These are phyloP conservation scores for Erysimum pusillum DNA, from an alignment of 441 rosid species.

Conservation along the genomic window DNA sequence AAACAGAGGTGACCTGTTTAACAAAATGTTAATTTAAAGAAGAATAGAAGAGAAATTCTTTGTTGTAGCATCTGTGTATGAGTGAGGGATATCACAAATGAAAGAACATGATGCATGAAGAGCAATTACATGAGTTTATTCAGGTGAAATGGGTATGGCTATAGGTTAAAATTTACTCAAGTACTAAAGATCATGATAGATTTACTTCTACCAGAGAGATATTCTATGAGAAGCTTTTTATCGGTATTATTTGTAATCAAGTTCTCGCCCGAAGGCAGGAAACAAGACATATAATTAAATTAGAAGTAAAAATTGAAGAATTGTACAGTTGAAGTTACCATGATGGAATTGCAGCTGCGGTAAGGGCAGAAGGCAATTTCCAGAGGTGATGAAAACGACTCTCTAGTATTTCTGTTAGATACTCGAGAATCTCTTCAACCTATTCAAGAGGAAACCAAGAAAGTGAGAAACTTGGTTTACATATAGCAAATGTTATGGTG, in stretches of 20 bases:
- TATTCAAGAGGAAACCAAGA: constrained; percentile 37
- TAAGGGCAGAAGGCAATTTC: constrained; percentile 68
- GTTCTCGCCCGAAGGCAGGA: neutral
- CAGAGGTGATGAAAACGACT: constrained; percentile 61
- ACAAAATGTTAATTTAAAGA: no score
- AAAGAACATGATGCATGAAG: constrained; percentile 19
- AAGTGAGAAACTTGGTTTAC: constrained; percentile 26
- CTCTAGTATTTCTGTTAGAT: constrained; percentile 56
- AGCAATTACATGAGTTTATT: neutral
- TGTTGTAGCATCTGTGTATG: neutral
- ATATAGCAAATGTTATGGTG: neutral
- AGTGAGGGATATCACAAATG: neutral
- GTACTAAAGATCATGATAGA: neutral
- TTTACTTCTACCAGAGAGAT: neutral
- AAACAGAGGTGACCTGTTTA: constrained; percentile 71
- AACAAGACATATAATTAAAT: neutral
- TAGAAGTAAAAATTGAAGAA: neutral
- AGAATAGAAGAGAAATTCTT: no score
- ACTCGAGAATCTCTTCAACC: constrained; percentile 70
- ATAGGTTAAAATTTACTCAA: neutral
- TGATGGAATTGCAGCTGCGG: constrained; percentile 72
- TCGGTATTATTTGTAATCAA: constrained; percentile 5
- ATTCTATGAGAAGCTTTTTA: neutral
- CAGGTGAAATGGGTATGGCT: neutral
- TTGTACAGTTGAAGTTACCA: constrained; percentile 57